phyloP scores from a whole-genome alignment of 1,139 yeast species.

The Pichia sp. region DNA sequence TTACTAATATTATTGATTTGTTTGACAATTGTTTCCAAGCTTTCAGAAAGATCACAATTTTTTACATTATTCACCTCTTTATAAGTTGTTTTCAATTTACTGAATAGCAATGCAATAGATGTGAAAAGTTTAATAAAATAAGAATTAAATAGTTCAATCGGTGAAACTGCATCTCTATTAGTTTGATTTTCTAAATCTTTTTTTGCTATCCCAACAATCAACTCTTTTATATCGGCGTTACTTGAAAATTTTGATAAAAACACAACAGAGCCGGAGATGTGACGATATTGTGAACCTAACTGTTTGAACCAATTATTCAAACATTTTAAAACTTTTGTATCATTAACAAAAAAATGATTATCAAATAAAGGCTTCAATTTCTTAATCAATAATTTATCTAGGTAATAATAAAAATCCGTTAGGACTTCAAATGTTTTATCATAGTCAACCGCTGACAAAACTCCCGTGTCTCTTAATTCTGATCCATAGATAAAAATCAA shows the following conservation, averaged over 20 bases:
- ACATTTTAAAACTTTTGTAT: conserved; percentile 20
- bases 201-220: conserved; percentile 18
- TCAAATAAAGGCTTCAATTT: conserved; percentile 26
- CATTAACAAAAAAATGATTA: conserved; percentile 24
- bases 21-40: conserved; percentile 13
- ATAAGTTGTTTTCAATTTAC: conserved; percentile 21
- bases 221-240: conserved; percentile 20
- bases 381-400: conserved; percentile 23
- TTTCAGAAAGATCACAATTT: conserved; percentile 6
- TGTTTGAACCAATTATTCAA: conserved; percentile 23
- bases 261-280: conserved; percentile 25
- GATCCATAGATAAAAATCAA: conserved; percentile 38
- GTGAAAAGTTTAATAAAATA: conserved; percentile 28
- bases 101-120: conserved; percentile 23
- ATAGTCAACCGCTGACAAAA: conserved; percentile 21
- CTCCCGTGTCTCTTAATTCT: conserved; percentile 17
- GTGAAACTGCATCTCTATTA: conserved; percentile 23
- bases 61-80: conserved; percentile 14
- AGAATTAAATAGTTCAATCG: conserved; percentile 25
- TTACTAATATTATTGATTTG: conserved; percentile 25
- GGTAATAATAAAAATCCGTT: conserved; percentile 19
- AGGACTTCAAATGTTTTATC: conserved; percentile 26
- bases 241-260: conserved; percentile 24
- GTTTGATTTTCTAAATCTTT: conserved; percentile 17
- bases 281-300: conserved; percentile 22